These are phyloP conservation scores for Isoetes taiwanensis DNA, from an alignment of 75 land plant genomes.

Conservation along the genomic window DNA sequence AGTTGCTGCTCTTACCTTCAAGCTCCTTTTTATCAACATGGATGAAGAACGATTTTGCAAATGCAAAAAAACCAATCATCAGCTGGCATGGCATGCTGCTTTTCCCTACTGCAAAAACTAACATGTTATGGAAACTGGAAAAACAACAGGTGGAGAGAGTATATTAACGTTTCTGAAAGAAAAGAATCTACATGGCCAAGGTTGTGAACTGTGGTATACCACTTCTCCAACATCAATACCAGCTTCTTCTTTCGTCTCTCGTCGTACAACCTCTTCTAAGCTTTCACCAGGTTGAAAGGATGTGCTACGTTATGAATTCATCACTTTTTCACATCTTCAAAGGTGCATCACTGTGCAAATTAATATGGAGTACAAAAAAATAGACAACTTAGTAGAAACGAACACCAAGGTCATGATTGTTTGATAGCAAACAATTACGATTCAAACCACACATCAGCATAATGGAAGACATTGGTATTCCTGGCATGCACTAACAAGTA, in stretches of 20 bases:
- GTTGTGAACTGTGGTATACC: conserved; percentile 87
- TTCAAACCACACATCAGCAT: not conserved
- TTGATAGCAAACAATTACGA: conserved; percentile 2
- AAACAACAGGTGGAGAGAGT: too few relatives aligned
- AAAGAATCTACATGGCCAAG: conserved; percentile 99
- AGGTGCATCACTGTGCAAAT: not conserved
- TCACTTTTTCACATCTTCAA: not conserved
- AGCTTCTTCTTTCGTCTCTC: conserved; percentile 88
- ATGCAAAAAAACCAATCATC: conserved; percentile 94
- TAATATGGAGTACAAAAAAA: too few relatives aligned
- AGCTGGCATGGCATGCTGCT: conserved; percentile 84
- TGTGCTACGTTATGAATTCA: not conserved
- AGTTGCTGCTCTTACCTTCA: conserved; percentile 42
- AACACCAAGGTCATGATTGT: too few relatives aligned
- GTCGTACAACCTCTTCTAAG: conserved; percentile 88
- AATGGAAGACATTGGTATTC: not conserved
- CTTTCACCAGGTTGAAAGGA: conserved; percentile 77
- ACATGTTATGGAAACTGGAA: not conserved
- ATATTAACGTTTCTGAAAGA: too few relatives aligned
- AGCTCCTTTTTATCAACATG: conserved; percentile 63
- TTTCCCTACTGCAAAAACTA: conserved; percentile 45
- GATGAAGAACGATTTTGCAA: conserved; percentile 65
- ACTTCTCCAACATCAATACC: conserved; percentile 95
- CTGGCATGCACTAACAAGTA: not conserved
- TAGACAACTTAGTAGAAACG: too few relatives aligned